Conservation (phyloP, 768 basidiomycete genomes). For the Termitomyces sp. region DNA sequence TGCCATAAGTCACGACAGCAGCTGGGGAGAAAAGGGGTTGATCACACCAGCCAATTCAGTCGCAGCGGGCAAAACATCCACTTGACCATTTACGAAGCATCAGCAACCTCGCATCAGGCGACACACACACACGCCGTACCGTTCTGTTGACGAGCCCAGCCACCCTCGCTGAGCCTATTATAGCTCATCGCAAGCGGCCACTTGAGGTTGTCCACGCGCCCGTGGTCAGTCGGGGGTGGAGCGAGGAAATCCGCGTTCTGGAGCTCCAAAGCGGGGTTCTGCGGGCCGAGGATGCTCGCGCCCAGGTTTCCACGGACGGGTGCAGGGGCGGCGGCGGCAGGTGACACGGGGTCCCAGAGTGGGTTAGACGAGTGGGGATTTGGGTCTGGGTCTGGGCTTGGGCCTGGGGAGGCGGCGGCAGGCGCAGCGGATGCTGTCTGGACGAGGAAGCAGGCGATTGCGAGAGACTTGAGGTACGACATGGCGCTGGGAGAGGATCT, state of each 20-base stretch:
- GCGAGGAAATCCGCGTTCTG: conserved; percentile 54
- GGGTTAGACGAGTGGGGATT: no score
- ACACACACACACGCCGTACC: conserved; percentile 13
- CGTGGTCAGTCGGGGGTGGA: conserved; percentile 59
- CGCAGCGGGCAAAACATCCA: no score
- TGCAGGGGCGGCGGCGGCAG: conserved; percentile 10
- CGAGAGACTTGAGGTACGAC: neutral
- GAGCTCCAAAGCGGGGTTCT: conserved; percentile 48
- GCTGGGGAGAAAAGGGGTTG: neutral
- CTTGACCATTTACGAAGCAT: no score
- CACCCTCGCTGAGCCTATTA: conserved; percentile 54
- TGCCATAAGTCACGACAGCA: neutral
- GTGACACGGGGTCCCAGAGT: conserved; percentile 1
- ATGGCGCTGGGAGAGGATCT: neutral
- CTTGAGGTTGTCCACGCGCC: conserved; percentile 50
- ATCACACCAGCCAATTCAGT: no score
- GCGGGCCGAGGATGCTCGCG: conserved; percentile 44
- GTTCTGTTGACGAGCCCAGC: conserved; percentile 63
- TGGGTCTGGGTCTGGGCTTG: conserved; percentile 5
- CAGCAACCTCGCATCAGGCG: no score
- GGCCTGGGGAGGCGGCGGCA: neutral
- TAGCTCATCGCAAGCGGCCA: conserved; percentile 63
- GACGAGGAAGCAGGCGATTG: neutral
- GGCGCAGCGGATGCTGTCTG: conserved; percentile 4
- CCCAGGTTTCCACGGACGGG: conserved; percentile 42